Evolutionary conservation across 768 basidiomycete species (phyloP).

Genomic region (Kwoniella sp.): DNA sequence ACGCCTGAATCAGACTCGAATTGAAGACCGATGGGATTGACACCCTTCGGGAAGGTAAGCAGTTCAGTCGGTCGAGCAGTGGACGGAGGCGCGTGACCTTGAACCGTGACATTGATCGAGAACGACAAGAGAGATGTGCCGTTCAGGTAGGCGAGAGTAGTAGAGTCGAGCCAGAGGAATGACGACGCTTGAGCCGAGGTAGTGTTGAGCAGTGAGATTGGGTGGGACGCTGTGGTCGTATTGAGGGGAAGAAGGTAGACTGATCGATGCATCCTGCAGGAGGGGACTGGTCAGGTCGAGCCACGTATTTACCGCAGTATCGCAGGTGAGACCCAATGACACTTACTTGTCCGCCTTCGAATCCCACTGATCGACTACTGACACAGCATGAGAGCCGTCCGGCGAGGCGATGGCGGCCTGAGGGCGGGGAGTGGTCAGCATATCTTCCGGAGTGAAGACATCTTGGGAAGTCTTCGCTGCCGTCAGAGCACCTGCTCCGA

Average conservation of each 20-base stretch:
- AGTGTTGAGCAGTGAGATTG: constrained; percentile 22
- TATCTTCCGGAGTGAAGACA: constrained; percentile 44
- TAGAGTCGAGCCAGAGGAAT: constrained; percentile 34
- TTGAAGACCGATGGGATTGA: constrained; percentile 29
- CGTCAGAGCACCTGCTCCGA: neutral
- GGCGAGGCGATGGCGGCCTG: constrained; percentile 39
- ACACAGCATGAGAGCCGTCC: constrained; percentile 25
- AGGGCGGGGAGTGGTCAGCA: constrained; percentile 46
- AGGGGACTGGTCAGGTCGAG: constrained; percentile 6
- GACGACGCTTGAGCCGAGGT: constrained; percentile 24
- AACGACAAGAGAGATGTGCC: constrained; percentile 25
- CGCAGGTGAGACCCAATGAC: neutral
- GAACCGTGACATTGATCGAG: constrained; percentile 4
- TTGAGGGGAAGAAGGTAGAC: constrained; percentile 44
- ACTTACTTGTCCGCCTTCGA: constrained; percentile 34
- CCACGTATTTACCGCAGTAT: too few species aligned
- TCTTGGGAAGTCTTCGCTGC: constrained; percentile 8
- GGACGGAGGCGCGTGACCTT: neutral
- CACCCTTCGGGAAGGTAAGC: constrained; percentile 39
- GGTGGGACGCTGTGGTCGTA: constrained; percentile 9
- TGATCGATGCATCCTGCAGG: constrained; percentile 28
- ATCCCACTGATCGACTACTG: constrained; percentile 41
- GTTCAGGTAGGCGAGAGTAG: constrained; percentile 34
- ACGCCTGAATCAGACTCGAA: constrained; percentile 56
- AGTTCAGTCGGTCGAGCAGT: constrained; percentile 14